phyloP scores from a whole-genome alignment of 2,329 filamentous ascomycete genomes.

The Blumeria graminis region DNA sequence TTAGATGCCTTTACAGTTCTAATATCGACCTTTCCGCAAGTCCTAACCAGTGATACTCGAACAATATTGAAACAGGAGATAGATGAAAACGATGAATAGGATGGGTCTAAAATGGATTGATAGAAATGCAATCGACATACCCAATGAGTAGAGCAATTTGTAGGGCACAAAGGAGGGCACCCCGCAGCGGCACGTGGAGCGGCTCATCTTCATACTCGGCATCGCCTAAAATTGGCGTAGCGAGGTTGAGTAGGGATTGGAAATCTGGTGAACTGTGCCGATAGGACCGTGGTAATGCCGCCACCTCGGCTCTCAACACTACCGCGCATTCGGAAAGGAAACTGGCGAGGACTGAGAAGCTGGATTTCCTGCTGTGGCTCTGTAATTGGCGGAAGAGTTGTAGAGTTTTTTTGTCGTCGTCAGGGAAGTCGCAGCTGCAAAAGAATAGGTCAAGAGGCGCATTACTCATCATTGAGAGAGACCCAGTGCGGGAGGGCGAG shows the following conservation, averaged over 20 bases:
- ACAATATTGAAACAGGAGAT: no score
- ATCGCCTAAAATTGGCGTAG: constrained; percentile 19
- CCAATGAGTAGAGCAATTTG: constrained; percentile 21
- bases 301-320: constrained; percentile 19
- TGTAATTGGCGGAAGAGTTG: constrained; percentile 19
- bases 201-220: constrained; percentile 7
- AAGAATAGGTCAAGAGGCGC: constrained; percentile 15
- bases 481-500: no score
- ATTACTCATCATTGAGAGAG: not conserved
- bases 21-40: not conserved
- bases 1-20: not conserved
- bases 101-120: no score
- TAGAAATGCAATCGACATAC: constrained; percentile 13
- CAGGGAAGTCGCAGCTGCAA: constrained; percentile 24
- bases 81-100: no score
- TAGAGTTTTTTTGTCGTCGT: constrained; percentile 17
- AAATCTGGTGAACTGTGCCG: constrained; percentile 16
- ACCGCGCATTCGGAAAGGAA: constrained; percentile 20
- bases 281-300: constrained; percentile 12
- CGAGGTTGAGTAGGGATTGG: constrained; percentile 16
- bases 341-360: constrained; percentile 16
- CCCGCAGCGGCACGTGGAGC: constrained; percentile 16
- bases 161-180: constrained; percentile 18
- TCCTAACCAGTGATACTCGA: no score
- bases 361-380: constrained; percentile 18